A percentile compares a stretch with the other conserved stretches of the same genome.
These are phyloP conservation scores for Acanthamoeba triangularis DNA, from an alignment of 208 protist genomes.

Conservation along the genomic window DNA sequence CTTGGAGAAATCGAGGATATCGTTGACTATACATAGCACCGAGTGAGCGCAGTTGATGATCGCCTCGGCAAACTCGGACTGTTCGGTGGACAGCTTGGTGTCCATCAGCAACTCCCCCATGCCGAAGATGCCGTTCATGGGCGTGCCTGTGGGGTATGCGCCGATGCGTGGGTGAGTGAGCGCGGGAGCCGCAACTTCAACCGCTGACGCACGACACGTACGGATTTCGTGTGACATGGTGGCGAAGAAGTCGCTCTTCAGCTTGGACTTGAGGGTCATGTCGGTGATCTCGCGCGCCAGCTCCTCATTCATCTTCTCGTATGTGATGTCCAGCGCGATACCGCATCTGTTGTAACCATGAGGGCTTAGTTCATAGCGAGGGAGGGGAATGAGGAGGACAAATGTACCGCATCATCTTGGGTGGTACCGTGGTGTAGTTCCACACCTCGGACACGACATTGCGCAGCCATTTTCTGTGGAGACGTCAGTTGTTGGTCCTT, in stretches of 20 bases:
- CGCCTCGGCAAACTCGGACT: slow-evolving; percentile 59
- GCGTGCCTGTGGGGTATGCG: not conserved
- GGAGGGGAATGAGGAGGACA: not conserved
- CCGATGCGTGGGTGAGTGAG: not conserved
- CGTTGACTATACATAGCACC: slow-evolving; percentile 59
- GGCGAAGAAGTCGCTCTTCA: slow-evolving; percentile 56
- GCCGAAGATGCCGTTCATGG: slow-evolving; percentile 59
- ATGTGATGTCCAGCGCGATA: slow-evolving; percentile 42
- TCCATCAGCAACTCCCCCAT: slow-evolving; percentile 40
- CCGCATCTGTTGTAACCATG: not conserved
- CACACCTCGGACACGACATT: slow-evolving; percentile 48
- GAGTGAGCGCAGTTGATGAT: slow-evolving; percentile 71
- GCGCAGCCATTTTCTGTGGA: not conserved
- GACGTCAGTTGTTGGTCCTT: not conserved
- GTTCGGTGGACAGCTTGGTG: slow-evolving; percentile 50
- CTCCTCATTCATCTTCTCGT: slow-evolving; percentile 66
- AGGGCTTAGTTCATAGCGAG: not conserved
- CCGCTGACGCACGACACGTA: not conserved
- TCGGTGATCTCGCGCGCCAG: slow-evolving; percentile 49
- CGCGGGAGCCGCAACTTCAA: not conserved
- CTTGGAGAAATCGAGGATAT: slow-evolving; percentile 72
- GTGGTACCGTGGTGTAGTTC: slow-evolving; percentile 21
- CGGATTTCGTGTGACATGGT: slow-evolving; percentile 52
- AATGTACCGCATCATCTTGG: slow-evolving; percentile 11
- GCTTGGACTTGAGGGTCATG: slow-evolving; percentile 50